phyloP scores from a whole-genome alignment of 805 yeast species.

The Candida adriatica region DNA sequence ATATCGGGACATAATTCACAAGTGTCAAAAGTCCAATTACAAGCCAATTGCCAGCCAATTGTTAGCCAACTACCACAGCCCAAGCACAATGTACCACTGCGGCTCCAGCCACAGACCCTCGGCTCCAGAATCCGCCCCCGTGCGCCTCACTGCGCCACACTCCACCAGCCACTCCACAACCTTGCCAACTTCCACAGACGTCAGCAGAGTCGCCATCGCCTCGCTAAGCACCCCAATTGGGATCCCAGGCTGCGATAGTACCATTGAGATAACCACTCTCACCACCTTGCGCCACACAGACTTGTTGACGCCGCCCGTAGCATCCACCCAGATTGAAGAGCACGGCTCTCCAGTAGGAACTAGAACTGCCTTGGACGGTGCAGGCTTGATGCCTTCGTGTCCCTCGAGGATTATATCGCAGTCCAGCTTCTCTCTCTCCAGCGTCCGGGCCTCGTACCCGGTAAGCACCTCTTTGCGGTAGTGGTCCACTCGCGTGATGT shows the following conservation, averaged over 20 bases:
- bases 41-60: no score
- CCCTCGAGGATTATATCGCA: slow-evolving; percentile 48
- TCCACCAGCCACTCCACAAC: slow-evolving; percentile 40
- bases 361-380: slow-evolving; percentile 22
- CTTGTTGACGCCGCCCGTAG: slow-evolving; percentile 52
- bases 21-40: no score
- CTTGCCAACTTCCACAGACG: slow-evolving; percentile 28
- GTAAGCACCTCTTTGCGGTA: slow-evolving; percentile 39
- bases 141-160: slow-evolving; percentile 30
- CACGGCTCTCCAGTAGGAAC: slow-evolving; percentile 59
- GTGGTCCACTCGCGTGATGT: slow-evolving; percentile 49
- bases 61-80: no score
- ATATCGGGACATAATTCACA: no score
- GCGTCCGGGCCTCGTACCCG: slow-evolving; percentile 70
- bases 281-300: slow-evolving; percentile 55
- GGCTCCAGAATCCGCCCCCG: slow-evolving; percentile 26
- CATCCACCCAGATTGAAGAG: slow-evolving; percentile 65
- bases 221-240: slow-evolving; percentile 17
- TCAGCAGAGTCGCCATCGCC: slow-evolving; percentile 16
- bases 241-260: slow-evolving; percentile 53
- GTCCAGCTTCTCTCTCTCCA: slow-evolving; percentile 60
- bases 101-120: slow-evolving; percentile 38
- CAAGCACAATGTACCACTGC: slow-evolving; percentile 40
- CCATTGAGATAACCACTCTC: slow-evolving; percentile 35
- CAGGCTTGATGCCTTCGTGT: slow-evolving; percentile 4